Conservation (phyloP, 768 basidiomycete species). For the Heimioporus sp. region DNA sequence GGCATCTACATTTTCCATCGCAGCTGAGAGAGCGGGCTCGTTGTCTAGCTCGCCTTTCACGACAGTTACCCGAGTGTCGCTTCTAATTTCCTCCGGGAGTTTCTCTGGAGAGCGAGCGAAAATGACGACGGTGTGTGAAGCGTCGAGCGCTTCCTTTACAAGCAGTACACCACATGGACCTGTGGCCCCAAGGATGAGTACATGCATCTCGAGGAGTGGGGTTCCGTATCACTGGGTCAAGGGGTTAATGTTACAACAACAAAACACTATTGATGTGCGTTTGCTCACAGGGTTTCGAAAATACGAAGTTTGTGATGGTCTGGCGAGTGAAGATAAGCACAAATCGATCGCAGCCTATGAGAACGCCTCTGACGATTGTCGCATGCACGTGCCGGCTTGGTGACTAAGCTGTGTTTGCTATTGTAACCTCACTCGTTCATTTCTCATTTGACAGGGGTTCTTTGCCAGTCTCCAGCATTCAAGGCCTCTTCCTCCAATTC, state of each 20-base stretch:
- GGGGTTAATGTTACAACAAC: neutral
- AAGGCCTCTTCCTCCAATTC: constrained; percentile 46
- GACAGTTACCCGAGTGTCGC: constrained; percentile 45
- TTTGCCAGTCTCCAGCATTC: constrained; percentile 42
- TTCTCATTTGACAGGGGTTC: constrained; percentile 2
- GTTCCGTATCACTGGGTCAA: neutral
- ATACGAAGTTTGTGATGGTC: too few species aligned
- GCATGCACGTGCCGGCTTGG: too few species aligned
- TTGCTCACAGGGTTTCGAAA: constrained; percentile 1
- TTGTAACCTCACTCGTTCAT: too few species aligned
- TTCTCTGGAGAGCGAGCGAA: constrained; percentile 67
- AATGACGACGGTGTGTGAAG: constrained; percentile 48
- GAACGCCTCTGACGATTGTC: too few species aligned
- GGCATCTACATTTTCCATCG: constrained; percentile 55
- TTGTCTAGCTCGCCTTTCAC: constrained; percentile 59
- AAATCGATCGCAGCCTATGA: too few species aligned
- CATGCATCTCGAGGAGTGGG: constrained; percentile 35
- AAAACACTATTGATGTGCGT: neutral
- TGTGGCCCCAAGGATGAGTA: constrained; percentile 71
- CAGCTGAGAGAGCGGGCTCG: constrained; percentile 44
- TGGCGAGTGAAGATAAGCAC: too few species aligned
- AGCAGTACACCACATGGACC: constrained; percentile 59
- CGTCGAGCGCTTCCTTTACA: constrained; percentile 51
- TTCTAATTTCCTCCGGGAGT: constrained; percentile 48
- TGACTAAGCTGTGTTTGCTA: too few species aligned